Evolutionary conservation across 306 rosid genomes (phyloP).

Genomic region (Astragalus membranaceus): DNA sequence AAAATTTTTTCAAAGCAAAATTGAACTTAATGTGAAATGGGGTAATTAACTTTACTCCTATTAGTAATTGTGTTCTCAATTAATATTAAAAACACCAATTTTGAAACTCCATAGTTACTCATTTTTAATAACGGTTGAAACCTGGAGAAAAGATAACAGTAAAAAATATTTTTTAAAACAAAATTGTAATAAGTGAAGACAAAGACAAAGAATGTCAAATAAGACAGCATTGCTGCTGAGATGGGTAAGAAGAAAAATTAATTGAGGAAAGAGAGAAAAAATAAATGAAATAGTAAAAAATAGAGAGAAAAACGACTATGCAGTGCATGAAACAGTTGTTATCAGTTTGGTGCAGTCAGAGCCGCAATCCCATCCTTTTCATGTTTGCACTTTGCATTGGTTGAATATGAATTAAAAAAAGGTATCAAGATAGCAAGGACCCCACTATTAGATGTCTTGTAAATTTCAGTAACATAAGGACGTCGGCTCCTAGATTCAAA

Average conservation of each 20-base stretch:
- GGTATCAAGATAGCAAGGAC: too few species aligned
- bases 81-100: neutral
- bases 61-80: neutral
- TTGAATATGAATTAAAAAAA: too few species aligned
- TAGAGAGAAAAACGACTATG: neutral
- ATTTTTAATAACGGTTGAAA: neutral
- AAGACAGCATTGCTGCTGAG: neutral
- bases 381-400: too few species aligned
- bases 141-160: neutral
- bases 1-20: too few species aligned
- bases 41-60: neutral
- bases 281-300: too few species aligned
- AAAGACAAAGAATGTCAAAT: neutral
- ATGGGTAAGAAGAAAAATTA: neutral
- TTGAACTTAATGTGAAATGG: neutral
- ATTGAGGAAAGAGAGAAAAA: neutral
- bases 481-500: too few species aligned
- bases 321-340: slow-evolving; percentile 29
- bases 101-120: neutral
- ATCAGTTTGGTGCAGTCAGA: slow-evolving; percentile 19
- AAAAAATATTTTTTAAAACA: too few species aligned
- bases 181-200: neutral
- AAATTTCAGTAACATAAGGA: too few species aligned
- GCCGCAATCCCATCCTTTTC: slow-evolving; percentile 17
- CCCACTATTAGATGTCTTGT: too few species aligned